Evolutionary conservation across 805 yeast genomes (phyloP), one percentile per base, ranked within the genome.

Genomic region (Lachancea sp.): DNA sequence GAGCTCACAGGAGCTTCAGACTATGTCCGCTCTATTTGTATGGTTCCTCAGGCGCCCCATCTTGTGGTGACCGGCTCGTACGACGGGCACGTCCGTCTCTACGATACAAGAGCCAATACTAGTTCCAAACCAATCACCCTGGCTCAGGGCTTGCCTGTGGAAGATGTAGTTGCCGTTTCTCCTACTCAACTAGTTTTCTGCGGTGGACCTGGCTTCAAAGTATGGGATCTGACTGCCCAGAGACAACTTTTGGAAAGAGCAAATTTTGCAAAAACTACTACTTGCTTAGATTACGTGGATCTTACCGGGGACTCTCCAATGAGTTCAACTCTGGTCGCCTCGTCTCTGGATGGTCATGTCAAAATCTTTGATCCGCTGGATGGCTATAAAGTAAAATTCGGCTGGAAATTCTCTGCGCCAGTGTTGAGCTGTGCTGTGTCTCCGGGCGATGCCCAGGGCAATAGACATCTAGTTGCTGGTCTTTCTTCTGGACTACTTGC

Each of bases 331-430:
- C 70, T 93, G 37, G 69, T 93, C 26, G 97, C 95, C 2, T 97
- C 98, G 15, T 89, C 97, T 0, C 71, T 93, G 47, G 99, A 93
- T 67, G 99, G 99, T 17, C 99, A 93, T 65, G 96, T 93, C 48
- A 93, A 93, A 66, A 90, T 90, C 37, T 87, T 91, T 62, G 97
- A 90, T 64, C 78, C 86, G 32, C 67, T 76, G 22, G 75, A 82
- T 18, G 75, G 78, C 55, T 90, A 91, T 87, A 85, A 83, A 49
- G 96, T 91, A 49, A 86, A 84, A 62, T 91, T 89, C 62, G 97
- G 97, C 40, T 91, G 98, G 97, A 91, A 90, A 66, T 91, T 85
- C 60, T 96, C 96, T 30, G 88, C 91, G 19, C 95, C 95, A 33
- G 96, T 93, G 0, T 71, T 93, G 54, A 74, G 87, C 56, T 81